phyloP scores from a whole-genome alignment of 805 yeast species.

The Hanseniaspora nectarophila region DNA sequence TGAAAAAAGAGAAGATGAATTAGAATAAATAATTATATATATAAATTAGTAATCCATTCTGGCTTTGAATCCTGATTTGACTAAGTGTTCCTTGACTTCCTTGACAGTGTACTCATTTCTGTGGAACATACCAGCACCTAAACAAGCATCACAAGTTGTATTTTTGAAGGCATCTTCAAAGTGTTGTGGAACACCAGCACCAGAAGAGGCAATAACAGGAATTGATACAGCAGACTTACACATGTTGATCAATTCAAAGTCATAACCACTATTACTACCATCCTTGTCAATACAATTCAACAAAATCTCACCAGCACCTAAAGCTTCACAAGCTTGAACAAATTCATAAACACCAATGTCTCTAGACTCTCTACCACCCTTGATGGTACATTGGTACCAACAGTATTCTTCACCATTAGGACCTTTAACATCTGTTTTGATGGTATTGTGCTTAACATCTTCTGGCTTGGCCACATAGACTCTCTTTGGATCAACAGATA shows the following conservation, averaged over 20 bases:
- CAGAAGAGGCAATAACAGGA: slow-evolving; percentile 95
- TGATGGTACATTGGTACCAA: slow-evolving; percentile 91
- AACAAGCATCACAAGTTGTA: slow-evolving; percentile 86
- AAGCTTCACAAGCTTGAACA: slow-evolving; percentile 73
- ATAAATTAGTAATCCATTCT: slow-evolving; percentile 39
- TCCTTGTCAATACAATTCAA: slow-evolving; percentile 94
- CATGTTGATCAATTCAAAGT: slow-evolving; percentile 69
- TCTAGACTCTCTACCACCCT: slow-evolving; percentile 87
- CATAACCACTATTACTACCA: slow-evolving; percentile 91
- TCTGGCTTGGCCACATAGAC: slow-evolving; percentile 46
- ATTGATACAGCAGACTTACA: slow-evolving; percentile 65
- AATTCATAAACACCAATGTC: slow-evolving; percentile 88
- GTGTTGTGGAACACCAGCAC: slow-evolving; percentile 91
- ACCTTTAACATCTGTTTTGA: slow-evolving; percentile 58
- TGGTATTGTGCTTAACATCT: slow-evolving; percentile 51
- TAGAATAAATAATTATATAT: slow-evolving; percentile 28
- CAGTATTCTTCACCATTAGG: slow-evolving; percentile 83
- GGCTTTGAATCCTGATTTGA: slow-evolving; percentile 53
- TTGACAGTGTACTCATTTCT: slow-evolving; percentile 82
- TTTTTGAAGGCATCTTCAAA: slow-evolving; percentile 75
- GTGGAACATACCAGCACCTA: slow-evolving; percentile 98
- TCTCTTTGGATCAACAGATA: slow-evolving; percentile 94
- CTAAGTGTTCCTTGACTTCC: slow-evolving; percentile 63
- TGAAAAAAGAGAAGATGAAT: slow-evolving; percentile 38
- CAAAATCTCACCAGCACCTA: slow-evolving; percentile 94